These are phyloP conservation scores for Tulasnella sp. DNA, from an alignment of 768 basidiomycete species.

Conservation along the genomic window DNA sequence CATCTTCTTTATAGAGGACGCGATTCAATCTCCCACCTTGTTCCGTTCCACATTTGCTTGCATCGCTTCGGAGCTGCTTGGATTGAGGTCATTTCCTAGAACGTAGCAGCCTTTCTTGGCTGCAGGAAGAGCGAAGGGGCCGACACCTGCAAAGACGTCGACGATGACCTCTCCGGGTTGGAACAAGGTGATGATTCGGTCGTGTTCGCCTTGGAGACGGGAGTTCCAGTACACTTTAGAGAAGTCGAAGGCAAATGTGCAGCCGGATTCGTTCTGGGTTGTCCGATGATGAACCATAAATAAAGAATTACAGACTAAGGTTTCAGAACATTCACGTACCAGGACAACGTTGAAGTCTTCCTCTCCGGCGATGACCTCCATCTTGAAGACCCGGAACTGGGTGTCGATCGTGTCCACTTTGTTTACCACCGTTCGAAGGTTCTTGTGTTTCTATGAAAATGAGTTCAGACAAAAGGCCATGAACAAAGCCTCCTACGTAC, in stretches of 20 bases:
- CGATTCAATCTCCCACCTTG: conserved; percentile 40
- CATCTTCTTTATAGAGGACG: neutral
- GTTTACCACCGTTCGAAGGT: conserved; percentile 84
- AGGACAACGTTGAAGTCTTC: conserved; percentile 77
- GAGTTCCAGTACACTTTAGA: conserved; percentile 98
- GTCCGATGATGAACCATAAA: neutral
- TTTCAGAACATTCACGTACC: conserved; percentile 37
- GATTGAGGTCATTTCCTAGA: conserved; percentile 90
- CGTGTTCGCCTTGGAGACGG: conserved; percentile 83
- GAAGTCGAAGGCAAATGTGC: conserved; percentile 89
- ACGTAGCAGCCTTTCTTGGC: conserved; percentile 86
- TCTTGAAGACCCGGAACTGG: conserved; percentile 85
- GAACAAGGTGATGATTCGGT: conserved; percentile 68
- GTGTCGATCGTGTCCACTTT: conserved; percentile 93
- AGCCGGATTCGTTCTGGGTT: conserved; percentile 68
- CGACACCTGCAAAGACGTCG: conserved; percentile 95
- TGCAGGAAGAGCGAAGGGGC: conserved; percentile 90
- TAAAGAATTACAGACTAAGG: neutral
- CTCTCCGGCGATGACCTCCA: conserved; percentile 94
- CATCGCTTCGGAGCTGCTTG: conserved; percentile 72
- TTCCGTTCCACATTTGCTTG: conserved; percentile 62
- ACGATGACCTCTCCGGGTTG: conserved; percentile 59
- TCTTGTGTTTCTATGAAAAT: conserved; percentile 65
- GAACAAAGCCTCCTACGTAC: too few species aligned
- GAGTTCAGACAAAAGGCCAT: neutral